Base-by-base conservation (phyloP, 345 rosid species). In the Syzygium aromaticum region DNA sequence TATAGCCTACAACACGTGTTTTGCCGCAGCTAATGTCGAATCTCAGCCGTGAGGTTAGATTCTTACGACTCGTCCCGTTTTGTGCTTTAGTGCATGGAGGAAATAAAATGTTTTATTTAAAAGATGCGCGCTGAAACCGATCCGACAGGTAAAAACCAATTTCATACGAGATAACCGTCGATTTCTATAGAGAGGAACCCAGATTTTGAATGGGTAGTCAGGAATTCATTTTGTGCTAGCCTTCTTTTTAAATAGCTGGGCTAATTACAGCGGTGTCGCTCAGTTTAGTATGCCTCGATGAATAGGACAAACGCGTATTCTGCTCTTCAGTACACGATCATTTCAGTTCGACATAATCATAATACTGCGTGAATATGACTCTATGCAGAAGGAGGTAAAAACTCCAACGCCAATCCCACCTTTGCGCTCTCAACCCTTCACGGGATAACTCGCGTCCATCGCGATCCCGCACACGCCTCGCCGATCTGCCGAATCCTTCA, bases 381-480 rank as follows among this genome's bases (percentile, higher is more conserved):
- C 17, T 0, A 25, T 51, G 85, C 54, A 25, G 30, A 46, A 23
- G 54, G 25, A 7, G 23, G 23, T n/a, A 13, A 8, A 27, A 12
- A 19, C 25, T 21, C 63, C 2, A 0, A 7, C 85, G 13, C 27
- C 80, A 13, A 28, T 27, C 25, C 22, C 33, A 33, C 14, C 49
- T 11, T n/a, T 33, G 8, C 3, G 8, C 88, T 40, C 52, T 87
- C 59, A 89, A 82, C 12, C 27, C 94, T 94, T 95, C 67, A 91
- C 21, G 77, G 99, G 99, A 91, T 95, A 96, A 85, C 95, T 94
- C 27, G 97, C 90, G 52, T 91, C 83, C 98, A 91, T 93, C 28
- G 96, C 95, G 88, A 96, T 98, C 73, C 99, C 99, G 78, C 99
- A 96, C 53, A 77, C 78, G 61, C 99, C 98, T 53, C 87, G 73